Percentiles rank a stretch among this genome's conserved stretches.
phyloP scores from a whole-genome alignment of 139 green algal genomes.

The Monoraphidium neglectum region DNA sequence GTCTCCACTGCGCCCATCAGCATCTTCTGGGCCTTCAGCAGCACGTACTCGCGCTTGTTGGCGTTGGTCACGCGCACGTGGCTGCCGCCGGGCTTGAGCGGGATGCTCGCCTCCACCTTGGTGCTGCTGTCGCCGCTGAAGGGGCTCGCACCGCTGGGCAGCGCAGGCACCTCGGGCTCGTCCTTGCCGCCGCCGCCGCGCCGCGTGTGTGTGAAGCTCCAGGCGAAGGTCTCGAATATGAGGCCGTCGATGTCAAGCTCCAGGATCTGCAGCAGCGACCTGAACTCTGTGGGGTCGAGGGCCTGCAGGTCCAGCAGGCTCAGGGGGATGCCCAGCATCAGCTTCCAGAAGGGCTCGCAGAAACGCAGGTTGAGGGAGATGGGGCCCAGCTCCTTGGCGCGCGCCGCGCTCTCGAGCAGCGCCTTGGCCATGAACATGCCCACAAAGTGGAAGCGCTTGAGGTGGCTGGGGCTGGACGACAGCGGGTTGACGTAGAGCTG shows the following conservation, averaged over 20 bases:
- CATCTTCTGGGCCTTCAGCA: conserved; percentile 72
- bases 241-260: conserved; percentile 65
- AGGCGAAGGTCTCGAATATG: conserved; percentile 65
- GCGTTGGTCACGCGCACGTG: conserved; percentile 51
- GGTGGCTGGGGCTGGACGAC: conserved; percentile 47
- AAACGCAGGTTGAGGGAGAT: conserved; percentile 64
- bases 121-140: conserved; percentile 32
- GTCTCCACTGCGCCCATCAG: conserved; percentile 58
- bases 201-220: conserved; percentile 54
- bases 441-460: conserved; percentile 65
- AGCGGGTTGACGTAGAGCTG: conserved; percentile 65
- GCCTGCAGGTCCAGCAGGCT: conserved; percentile 60
- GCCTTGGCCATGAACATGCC: conserved; percentile 69
- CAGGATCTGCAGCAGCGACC: conserved; percentile 59
- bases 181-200: conserved; percentile 17
- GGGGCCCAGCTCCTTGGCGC: conserved; percentile 61
- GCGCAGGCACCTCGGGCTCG: conserved; percentile 33
- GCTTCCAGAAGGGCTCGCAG: conserved; percentile 69
- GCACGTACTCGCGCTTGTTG: conserved; percentile 69
- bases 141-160: conserved; percentile 29
- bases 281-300: conserved; percentile 52
- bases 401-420: conserved; percentile 53
- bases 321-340: conserved; percentile 59
- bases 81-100: conserved; percentile 56
- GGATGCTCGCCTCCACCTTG: conserved; percentile 41